phyloP scores from a whole-genome alignment of 768 basidiomycete species.

The Hericium coralloides region DNA sequence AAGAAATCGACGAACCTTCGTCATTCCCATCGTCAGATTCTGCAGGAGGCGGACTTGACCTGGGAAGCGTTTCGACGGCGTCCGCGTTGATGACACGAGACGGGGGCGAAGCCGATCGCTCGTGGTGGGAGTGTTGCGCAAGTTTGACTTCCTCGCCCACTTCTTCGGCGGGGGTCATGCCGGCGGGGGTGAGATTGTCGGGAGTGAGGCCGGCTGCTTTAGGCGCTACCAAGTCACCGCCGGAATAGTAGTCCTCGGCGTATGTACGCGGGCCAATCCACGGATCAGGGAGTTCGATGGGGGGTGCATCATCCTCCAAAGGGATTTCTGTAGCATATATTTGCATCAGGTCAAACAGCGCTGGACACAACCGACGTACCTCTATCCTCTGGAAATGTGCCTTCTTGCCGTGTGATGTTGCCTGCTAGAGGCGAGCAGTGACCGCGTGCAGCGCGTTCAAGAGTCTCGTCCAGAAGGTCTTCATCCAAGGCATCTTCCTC shows the following conservation, averaged over 20 bases:
- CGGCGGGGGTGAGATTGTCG: constrained; percentile 10
- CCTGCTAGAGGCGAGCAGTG: too few species aligned
- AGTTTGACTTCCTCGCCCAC: not conserved
- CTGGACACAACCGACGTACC: not conserved
- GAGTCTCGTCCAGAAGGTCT: constrained; percentile 8
- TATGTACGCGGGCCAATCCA: constrained; percentile 32
- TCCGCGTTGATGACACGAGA: not conserved
- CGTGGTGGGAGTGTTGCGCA: not conserved
- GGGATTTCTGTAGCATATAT: not conserved
- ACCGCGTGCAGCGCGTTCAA: too few species aligned
- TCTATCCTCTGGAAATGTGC: not conserved
- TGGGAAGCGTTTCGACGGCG: not conserved
- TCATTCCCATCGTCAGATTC: not conserved
- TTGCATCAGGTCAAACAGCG: not conserved
- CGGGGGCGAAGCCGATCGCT: not conserved
- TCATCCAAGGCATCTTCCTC: constrained; percentile 8
- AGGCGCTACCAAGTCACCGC: constrained; percentile 26
- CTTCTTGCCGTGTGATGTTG: too few species aligned
- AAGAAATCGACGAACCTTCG: not conserved
- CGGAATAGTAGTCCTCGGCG: constrained; percentile 37
- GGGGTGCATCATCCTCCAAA: not conserved
- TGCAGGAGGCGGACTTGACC: not conserved
- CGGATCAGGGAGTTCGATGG: constrained; percentile 27
- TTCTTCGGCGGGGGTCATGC: not conserved
- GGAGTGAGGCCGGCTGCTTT: constrained; percentile 6